Percentiles rank a stretch among this genome's conserved stretches.
Conservation (phyloP, 148 eudicot genomes). For the Silene latifolia region DNA sequence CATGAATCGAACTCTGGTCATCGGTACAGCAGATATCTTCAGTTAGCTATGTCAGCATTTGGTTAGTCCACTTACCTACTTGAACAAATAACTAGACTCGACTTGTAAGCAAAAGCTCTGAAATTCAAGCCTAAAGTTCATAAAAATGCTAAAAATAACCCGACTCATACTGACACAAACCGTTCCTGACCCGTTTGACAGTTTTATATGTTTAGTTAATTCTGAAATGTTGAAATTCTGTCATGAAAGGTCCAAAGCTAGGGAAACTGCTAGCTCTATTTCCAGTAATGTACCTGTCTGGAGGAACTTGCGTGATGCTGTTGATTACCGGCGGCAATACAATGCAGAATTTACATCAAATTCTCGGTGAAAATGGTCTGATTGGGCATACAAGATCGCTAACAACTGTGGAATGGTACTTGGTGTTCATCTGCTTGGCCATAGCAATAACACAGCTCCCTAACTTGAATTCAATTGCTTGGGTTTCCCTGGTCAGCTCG, state of each 20-base stretch:
- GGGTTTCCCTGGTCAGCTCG: conserved; percentile 45
- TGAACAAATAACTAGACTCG: not conserved
- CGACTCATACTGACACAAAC: not conserved
- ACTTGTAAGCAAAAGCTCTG: too few species aligned
- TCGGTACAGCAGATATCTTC: conserved; percentile 59
- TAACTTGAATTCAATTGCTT: conserved; percentile 52
- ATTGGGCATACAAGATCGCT: conserved; percentile 21
- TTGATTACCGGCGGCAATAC: conserved; percentile 44
- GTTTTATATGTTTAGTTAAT: not conserved
- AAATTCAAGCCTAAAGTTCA: too few species aligned
- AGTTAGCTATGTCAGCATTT: conserved; percentile 51
- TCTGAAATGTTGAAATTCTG: not conserved
- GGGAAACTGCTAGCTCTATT: conserved; percentile 52
- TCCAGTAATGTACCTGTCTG: conserved; percentile 62
- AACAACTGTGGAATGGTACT: conserved; percentile 43
- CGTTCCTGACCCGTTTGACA: not conserved
- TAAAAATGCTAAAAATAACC: not conserved
- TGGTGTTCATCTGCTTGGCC: conserved; percentile 46
- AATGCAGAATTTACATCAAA: conserved; percentile 34
- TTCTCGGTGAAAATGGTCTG: conserved; percentile 27
- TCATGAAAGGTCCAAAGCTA: conserved; percentile 42
- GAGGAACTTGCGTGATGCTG: conserved; percentile 54
- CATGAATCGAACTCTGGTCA: conserved; percentile 36
- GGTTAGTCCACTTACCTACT: conserved; percentile 35
- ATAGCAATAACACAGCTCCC: conserved; percentile 45